Conservation (phyloP, 495 filamentous ascomycete species). For the Terfezia boudieri region DNA sequence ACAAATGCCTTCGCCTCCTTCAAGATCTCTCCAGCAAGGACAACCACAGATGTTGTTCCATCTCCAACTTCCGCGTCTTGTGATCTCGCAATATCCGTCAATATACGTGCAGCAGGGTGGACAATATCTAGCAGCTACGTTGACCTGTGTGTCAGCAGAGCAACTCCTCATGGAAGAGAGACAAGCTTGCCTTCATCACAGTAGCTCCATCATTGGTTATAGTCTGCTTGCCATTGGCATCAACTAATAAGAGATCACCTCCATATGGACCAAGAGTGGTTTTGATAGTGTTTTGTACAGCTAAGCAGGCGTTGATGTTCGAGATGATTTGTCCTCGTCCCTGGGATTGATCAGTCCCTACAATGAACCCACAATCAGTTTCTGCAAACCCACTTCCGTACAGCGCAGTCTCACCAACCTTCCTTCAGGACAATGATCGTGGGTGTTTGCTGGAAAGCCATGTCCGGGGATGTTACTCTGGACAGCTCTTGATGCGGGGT, state of each 20-base stretch:
- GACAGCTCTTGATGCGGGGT: not conserved
- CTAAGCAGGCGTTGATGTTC: constrained; percentile 95
- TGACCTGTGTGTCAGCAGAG: constrained; percentile 5
- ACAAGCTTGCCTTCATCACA: constrained; percentile 65
- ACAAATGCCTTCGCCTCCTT: constrained; percentile 91
- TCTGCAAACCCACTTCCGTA: constrained; percentile 6
- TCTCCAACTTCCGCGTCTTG: constrained; percentile 98
- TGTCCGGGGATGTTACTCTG: not conserved
- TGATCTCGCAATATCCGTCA: constrained; percentile 93
- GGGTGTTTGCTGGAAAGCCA: constrained; percentile 42
- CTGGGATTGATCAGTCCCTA: constrained; percentile 84
- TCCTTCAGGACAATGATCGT: constrained; percentile 98
- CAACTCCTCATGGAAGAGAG: too few relatives aligned
- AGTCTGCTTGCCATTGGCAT: constrained; percentile 83
- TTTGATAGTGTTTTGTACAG: constrained; percentile 90
- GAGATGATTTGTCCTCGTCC: constrained; percentile 93
- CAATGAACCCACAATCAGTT: constrained; percentile 13
- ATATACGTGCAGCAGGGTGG: constrained; percentile 89
- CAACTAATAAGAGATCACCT: constrained; percentile 85
- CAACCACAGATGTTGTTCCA: constrained; percentile 90
- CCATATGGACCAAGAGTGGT: constrained; percentile 94
- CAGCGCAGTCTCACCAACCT: constrained; percentile 35
- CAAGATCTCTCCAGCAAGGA: constrained; percentile 84
- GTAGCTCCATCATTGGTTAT: constrained; percentile 99
- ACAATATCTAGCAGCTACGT: constrained; percentile 84